A percentile compares a stretch with the other conserved stretches of the same genome.
phyloP scores from a whole-genome alignment of 345 rosid genomes.

The Alliaria petiolata region DNA sequence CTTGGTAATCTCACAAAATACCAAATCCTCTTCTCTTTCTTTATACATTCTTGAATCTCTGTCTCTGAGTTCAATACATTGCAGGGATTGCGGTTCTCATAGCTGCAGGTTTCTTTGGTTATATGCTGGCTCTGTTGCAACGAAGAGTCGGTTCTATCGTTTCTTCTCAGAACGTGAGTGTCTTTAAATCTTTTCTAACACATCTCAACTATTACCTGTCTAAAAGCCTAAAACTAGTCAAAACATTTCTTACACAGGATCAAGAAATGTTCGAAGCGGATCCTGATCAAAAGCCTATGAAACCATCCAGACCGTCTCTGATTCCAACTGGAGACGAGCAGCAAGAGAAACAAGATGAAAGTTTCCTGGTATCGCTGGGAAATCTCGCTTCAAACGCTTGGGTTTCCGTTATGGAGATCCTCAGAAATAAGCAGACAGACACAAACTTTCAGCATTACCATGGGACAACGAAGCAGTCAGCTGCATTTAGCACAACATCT shows the following conservation, averaged over 20 bases:
- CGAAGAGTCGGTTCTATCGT: constrained; percentile 64
- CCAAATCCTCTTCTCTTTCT: background rate
- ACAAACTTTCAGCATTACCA: constrained; percentile 45
- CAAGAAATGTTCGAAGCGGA: constrained; percentile 32
- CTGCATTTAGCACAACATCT: constrained; percentile 30
- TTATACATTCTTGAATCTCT: background rate
- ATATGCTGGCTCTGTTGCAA: constrained; percentile 94
- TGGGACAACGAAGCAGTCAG: constrained; percentile 31
- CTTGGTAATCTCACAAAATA: constrained; percentile 46
- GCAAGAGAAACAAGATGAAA: constrained; percentile 76
- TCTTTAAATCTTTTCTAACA: background rate
- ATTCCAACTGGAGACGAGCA: constrained; percentile 72
- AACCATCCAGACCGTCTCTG: constrained; percentile 76
- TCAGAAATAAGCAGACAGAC: constrained; percentile 24
- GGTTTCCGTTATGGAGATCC: constrained; percentile 52
- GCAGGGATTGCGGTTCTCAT: constrained; percentile 92
- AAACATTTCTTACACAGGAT: constrained; percentile 41
- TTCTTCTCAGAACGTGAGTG: constrained; percentile 66
- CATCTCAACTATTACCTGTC: background rate
- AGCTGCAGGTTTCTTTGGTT: constrained; percentile 93
- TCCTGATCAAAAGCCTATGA: constrained; percentile 55
- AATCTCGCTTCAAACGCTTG: constrained; percentile 56
- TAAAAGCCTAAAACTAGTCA: background rate
- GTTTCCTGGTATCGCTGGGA: constrained; percentile 57
- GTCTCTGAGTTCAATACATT: background rate